Conservation (phyloP, 2,329 filamentous ascomycete species). For the Dactylonectria estremocensis region DNA sequence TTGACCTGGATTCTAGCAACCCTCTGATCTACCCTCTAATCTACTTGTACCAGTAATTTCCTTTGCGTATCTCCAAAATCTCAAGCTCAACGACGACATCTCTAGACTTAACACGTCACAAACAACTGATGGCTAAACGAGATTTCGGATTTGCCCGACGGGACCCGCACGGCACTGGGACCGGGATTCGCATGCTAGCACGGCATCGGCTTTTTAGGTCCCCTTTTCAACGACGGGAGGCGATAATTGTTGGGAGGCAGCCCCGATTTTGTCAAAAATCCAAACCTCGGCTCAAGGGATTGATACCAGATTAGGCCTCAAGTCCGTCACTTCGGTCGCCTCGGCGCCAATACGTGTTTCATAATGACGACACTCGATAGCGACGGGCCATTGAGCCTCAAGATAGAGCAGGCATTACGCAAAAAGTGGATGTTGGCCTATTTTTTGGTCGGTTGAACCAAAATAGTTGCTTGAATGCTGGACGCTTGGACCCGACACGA, state of each 20-base stretch:
- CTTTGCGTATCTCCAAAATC: no score
- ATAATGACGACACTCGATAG: conserved; percentile 26
- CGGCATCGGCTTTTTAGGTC: not conserved
- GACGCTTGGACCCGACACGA: not conserved
- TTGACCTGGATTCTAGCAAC: not conserved
- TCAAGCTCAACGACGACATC: not conserved
- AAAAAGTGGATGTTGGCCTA: not conserved
- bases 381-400: not conserved
- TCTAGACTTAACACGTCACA: not conserved
- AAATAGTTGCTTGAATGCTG: not conserved
- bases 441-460: not conserved
- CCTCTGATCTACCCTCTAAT: not conserved
- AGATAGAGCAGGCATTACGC: not conserved
- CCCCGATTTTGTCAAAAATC: not conserved
- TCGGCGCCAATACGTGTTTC: conserved; percentile 13
- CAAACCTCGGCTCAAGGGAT: conserved; percentile 14
- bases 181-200: not conserved
- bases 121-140: not conserved
- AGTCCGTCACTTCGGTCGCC: conserved; percentile 14
- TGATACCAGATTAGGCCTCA: conserved; percentile 16
- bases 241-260: conserved; percentile 21
- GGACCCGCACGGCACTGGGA: conserved; percentile 1
- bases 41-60: no score
- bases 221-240: conserved; percentile 7
- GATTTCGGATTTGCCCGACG: conserved; percentile 2